A percentile compares a stretch with the other conserved stretches of the same genome.
phyloP scores from a whole-genome alignment of 2,329 filamentous ascomycete genomes.

The Truncatella angustata region DNA sequence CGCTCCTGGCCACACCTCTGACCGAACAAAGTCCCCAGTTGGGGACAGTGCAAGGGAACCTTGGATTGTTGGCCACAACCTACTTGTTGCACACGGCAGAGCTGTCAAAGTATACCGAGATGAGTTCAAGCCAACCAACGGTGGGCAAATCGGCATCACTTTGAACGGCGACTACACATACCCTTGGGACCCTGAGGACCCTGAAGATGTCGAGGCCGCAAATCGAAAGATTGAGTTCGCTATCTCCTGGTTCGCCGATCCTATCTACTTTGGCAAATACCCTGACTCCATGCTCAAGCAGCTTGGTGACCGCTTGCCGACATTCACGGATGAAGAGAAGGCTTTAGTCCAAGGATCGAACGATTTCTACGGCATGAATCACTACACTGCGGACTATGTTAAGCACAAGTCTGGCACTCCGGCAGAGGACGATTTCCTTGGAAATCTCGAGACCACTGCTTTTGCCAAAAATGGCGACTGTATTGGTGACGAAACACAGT shows the following conservation, averaged over 20 bases:
- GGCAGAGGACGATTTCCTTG: slow-evolving; percentile 65
- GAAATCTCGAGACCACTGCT: slow-evolving; percentile 72
- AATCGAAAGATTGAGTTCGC: slow-evolving; percentile 83
- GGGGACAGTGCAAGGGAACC: slow-evolving; percentile 76
- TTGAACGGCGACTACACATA: slow-evolving; percentile 82
- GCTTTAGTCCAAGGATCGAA: slow-evolving; percentile 80
- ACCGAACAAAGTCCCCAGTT: slow-evolving; percentile 66
- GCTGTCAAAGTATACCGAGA: slow-evolving; percentile 81
- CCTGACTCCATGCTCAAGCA: slow-evolving; percentile 81
- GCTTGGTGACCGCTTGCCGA: slow-evolving; percentile 73
- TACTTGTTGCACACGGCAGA: slow-evolving; percentile 75
- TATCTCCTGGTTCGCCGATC: slow-evolving; percentile 86
- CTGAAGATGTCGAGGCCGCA: slow-evolving; percentile 71
- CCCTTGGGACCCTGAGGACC: slow-evolving; percentile 78
- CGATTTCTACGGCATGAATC: slow-evolving; percentile 94
- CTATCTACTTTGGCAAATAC: slow-evolving; percentile 81
- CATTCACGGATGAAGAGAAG: slow-evolving; percentile 69
- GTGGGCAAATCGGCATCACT: slow-evolving; percentile 82
- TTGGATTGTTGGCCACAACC: slow-evolving; percentile 79
- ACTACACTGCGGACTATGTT: slow-evolving; percentile 88
- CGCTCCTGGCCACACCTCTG: slow-evolving; percentile 78
- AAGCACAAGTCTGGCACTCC: slow-evolving; percentile 65
- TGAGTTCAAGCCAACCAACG: slow-evolving; percentile 72
- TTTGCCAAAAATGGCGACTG: slow-evolving; percentile 69
- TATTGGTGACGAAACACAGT: slow-evolving; percentile 82